Evolutionary conservation across 495 filamentous ascomycete species (phyloP), one percentile per base, ranked within the genome.

Genomic region (Penicillium ochrochloron): DNA sequence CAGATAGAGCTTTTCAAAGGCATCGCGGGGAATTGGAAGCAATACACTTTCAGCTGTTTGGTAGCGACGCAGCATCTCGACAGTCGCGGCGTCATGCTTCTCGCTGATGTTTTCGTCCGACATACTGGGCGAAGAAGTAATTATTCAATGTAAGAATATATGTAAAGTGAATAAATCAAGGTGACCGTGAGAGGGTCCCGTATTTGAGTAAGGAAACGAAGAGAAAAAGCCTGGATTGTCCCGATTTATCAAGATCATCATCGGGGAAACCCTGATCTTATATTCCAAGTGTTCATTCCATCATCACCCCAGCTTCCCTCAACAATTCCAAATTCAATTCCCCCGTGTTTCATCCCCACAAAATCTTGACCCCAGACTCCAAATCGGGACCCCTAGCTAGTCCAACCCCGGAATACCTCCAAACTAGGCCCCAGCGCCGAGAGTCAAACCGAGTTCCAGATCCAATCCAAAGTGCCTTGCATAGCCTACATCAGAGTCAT

Each of bases 1-100:
- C 11, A 92, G 81, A 67, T 91, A 92, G 34, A 92, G 80, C 76
- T 91, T 91, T 78, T 91, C 89, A 70, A 92, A 92, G 0, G 87
- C 80, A 69, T 90, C 89, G 17, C 87, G 70, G 1, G 75, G 68
- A 27, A 79, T 76, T 15, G 77, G 74, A 29, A 79, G 70, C 41
- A 77, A 57, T 17, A 78, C 71, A 55, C 74, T 79, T 25, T 78
- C 77, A 0, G 75, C 69, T 1, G 77, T 79, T 42, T 73, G 72
- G 25, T 72, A 70, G 48, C 67, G 73, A 44, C 66, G 72, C 21
- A 79, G 74, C 56, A 66, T 66, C 59, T 73, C 70, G 2, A 52
- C 37, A 2, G 63, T 70, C 11, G 70, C 57, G 6, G 60, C 27
- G 0, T 70, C 63, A 9, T 68, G 63, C 54, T 73, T 73, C 0